Conservation (phyloP, 2,329 filamentous ascomycete genomes). For the Zymoseptoria brevis region DNA sequence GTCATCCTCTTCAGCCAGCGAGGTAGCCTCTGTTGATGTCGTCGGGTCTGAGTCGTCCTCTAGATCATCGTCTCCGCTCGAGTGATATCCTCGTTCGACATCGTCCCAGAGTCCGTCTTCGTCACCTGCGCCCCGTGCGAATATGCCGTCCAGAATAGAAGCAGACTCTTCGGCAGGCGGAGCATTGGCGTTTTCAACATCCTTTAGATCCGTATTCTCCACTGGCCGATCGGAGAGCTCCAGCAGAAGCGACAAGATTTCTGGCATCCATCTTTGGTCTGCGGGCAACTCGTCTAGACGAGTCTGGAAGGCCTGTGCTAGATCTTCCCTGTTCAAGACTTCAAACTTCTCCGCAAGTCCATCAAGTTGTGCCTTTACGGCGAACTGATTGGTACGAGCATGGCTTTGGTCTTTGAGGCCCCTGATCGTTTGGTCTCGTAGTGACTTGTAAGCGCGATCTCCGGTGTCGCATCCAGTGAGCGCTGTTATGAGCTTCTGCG, state of each 20-base stretch:
- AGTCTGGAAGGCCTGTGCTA: slow-evolving; percentile 60
- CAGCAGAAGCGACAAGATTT: slow-evolving; percentile 69
- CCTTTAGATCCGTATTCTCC: slow-evolving; percentile 57
- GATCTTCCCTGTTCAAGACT: slow-evolving; percentile 67
- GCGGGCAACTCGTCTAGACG: slow-evolving; percentile 54
- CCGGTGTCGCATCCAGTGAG: slow-evolving; percentile 45
- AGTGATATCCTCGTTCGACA: slow-evolving; percentile 57
- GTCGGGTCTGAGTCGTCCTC: slow-evolving; percentile 20
- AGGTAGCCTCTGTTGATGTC: slow-evolving; percentile 29
- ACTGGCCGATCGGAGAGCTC: slow-evolving; percentile 74
- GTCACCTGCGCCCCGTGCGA: slow-evolving; percentile 66
- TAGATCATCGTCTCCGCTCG: slow-evolving; percentile 49
- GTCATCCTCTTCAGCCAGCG: slow-evolving; percentile 32
- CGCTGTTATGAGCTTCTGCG: slow-evolving; percentile 61
- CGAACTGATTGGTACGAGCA: slow-evolving; percentile 43
- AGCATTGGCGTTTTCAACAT: slow-evolving; percentile 42
- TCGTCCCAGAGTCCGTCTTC: slow-evolving; percentile 63
- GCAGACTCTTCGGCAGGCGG: slow-evolving; percentile 14
- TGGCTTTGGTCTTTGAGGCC: slow-evolving; percentile 35
- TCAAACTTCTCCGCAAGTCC: slow-evolving; percentile 77
- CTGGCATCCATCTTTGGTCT: slow-evolving; percentile 62
- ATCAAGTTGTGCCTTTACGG: slow-evolving; percentile 33
- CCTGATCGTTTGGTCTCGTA: slow-evolving; percentile 33
- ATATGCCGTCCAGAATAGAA: slow-evolving; percentile 72
- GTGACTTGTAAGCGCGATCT: slow-evolving; percentile 26